Percentiles rank a stretch among this genome's conserved stretches.
Conservation (phyloP, 257 asterid species). For the Fraxinus cuspidata region DNA sequence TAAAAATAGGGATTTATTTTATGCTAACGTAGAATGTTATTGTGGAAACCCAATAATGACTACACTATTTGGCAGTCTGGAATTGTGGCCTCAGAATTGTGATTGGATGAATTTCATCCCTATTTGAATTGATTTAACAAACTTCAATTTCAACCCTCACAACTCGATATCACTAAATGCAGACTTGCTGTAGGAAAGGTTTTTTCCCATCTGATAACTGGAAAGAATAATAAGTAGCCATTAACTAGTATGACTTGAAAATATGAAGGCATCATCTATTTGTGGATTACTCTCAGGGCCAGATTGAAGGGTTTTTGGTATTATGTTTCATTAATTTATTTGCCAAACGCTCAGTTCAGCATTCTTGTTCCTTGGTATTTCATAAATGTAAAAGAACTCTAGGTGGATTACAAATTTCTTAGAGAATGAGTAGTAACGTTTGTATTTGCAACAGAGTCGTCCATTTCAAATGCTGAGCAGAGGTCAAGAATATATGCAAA, state of each 20-base stretch:
- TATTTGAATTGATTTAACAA: background rate
- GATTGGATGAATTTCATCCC: background rate
- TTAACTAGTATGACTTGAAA: background rate
- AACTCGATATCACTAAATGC: background rate
- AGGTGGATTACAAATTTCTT: conserved; percentile 8
- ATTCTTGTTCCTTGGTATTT: background rate
- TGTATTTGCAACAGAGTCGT: conserved; percentile 36
- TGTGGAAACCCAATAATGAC: background rate
- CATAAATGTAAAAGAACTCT: background rate
- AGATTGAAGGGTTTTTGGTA: background rate
- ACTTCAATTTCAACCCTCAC: background rate
- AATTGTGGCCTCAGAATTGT: conserved; percentile 12
- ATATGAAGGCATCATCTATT: background rate
- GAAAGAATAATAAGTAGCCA: background rate
- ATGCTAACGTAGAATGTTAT: background rate
- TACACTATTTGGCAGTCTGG: background rate
- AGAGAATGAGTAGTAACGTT: conserved; percentile 21
- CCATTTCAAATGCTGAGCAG: conserved; percentile 54
- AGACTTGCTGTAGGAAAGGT: background rate
- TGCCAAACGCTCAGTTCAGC: background rate
- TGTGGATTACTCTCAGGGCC: background rate
- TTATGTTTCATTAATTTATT: background rate
- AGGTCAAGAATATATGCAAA: conserved; percentile 69
- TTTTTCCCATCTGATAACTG: background rate
- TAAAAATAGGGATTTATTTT: background rate